Base-by-base conservation (phyloP, 768 basidiomycete genomes). In the Cystofilobasidium ferigula region DNA sequence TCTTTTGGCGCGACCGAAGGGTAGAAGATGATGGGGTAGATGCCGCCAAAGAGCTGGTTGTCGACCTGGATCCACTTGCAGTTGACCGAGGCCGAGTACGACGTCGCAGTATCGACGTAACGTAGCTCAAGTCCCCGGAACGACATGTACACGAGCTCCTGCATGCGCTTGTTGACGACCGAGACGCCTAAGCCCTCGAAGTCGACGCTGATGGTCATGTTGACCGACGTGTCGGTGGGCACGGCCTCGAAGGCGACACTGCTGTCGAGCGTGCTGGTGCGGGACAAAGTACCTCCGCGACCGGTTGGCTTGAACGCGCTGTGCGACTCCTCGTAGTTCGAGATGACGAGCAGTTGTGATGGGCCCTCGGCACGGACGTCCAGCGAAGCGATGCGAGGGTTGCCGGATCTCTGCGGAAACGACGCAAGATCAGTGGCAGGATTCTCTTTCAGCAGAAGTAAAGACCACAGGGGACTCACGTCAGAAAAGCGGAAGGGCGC, bases 1-100 rank as follows among this genome's bases (percentile, higher is more conserved):
- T 77, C 75, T 43, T 75, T 75, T 9, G 86, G 80, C 36, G 97
- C 82, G 0, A 91, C 88, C 9, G 90, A 91, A 0, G 95, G 94
- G 73, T 98, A 94, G 51, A 98, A 79, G 63, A 98, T 84, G 63
- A 98, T 92, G 2, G 95, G 92, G 79, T 86, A 99, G 16, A 93
- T 74, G 22, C 91, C 93, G 65, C 98, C 95, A 67, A 98, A 94
- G 16, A 99, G 82, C 74, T 99, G 95, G 73, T 98, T 99, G 78
- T 99, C 95, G 67, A 98, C 82, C 74, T 98, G 93, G 14, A 99
- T 80, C 71, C 81, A 85, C n/a, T 87, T 89, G 72, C 86, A 87
- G 10, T 86, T 83, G 40, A 98, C 43, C 57, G 83, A 88, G 61
- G 92, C 79, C 1, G 88, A 82, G 71, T 93, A 89, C 7, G 89